phyloP scores from a whole-genome alignment of 2,329 filamentous ascomycete genomes.

The Hymenoscyphus scutula region DNA sequence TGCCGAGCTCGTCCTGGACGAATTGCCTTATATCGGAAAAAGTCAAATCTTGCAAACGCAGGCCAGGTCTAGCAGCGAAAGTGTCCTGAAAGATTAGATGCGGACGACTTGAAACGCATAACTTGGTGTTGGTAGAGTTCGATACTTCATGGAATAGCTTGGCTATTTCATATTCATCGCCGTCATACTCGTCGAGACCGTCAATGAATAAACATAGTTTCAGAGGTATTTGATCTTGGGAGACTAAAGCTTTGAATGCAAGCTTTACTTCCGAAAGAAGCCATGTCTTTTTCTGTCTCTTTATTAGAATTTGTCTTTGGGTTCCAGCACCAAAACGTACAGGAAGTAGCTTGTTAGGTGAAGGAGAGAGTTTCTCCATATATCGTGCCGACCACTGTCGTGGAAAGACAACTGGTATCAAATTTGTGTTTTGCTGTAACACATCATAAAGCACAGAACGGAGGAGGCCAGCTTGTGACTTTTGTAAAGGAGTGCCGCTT shows the following conservation, averaged over 20 bases:
- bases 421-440: constrained; percentile 1
- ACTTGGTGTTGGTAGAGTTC: not conserved
- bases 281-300: not conserved
- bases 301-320: not conserved
- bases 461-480: constrained; percentile 17
- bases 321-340: not conserved
- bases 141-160: constrained; percentile 2
- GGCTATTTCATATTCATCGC: not conserved
- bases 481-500: constrained; percentile 34
- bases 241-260: constrained; percentile 11
- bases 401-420: constrained; percentile 10
- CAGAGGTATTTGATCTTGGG: not conserved
- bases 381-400: not conserved
- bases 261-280: not conserved
- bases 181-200: constrained; percentile 23
- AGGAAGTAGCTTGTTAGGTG: not conserved
- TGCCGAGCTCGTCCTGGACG: constrained; percentile 19
- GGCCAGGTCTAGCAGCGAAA: constrained; percentile 18
- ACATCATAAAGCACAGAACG: constrained; percentile 12
- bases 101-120: constrained; percentile 30
- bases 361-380: not conserved
- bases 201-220: constrained; percentile 22
- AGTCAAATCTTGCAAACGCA: constrained; percentile 29
- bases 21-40: constrained; percentile 27
- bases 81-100: constrained; percentile 27